Evolutionary conservation across 2,329 filamentous ascomycete genomes (phyloP).

Genomic region (Fusarium avenaceum): DNA sequence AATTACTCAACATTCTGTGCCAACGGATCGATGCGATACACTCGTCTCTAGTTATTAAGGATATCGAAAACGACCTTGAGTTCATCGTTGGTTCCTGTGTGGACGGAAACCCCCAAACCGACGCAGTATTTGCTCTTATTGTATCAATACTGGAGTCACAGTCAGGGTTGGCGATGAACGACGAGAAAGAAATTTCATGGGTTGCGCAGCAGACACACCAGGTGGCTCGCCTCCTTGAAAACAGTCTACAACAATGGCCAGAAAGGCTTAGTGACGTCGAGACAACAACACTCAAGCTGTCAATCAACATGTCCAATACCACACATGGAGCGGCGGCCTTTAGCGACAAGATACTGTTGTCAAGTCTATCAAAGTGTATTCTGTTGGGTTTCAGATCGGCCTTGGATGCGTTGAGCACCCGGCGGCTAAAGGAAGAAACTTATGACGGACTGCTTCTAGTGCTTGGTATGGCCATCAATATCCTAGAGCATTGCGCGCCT

Average conservation of each 20-base stretch:
- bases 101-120: constrained; percentile 28
- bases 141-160: constrained; percentile 57
- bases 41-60: constrained; percentile 50
- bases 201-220: constrained; percentile 48
- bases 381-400: constrained; percentile 65
- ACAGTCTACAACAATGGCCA: constrained; percentile 51
- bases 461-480: constrained; percentile 87
- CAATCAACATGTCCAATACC: constrained; percentile 89
- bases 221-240: constrained; percentile 51
- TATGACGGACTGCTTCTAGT: constrained; percentile 82
- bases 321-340: constrained; percentile 79
- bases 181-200: constrained; percentile 42
- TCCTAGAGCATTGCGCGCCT: constrained; percentile 80
- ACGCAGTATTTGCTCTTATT: constrained; percentile 60
- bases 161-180: constrained; percentile 49
- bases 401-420: constrained; percentile 62
- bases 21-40: constrained; percentile 48
- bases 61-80: constrained; percentile 48
- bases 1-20: constrained; percentile 66
- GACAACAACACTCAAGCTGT: constrained; percentile 65
- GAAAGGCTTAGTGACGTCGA: constrained; percentile 47
- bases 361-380: constrained; percentile 63
- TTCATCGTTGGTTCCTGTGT: constrained; percentile 44
- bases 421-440: constrained; percentile 62
- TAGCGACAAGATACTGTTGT: constrained; percentile 69